Evolutionary conservation across 2,329 filamentous ascomycete species (phyloP).

Genomic region (Truncatella angustata): DNA sequence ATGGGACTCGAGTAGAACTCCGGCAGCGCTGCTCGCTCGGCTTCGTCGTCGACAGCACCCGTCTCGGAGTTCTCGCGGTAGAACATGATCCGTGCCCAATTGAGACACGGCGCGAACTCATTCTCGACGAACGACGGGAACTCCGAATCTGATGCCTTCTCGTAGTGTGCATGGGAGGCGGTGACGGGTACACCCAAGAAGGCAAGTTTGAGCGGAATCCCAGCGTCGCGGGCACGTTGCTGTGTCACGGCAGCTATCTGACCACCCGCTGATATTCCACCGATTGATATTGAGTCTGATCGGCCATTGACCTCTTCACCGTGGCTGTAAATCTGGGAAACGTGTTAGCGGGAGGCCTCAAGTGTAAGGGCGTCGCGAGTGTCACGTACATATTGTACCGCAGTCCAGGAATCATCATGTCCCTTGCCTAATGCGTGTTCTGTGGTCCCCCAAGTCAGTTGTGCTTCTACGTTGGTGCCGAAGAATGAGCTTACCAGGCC

Average conservation of each 20-base stretch:
- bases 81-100: slow-evolving; percentile 8
- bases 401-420: slow-evolving; percentile 6
- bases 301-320: not conserved
- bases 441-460: not conserved
- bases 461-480: not conserved
- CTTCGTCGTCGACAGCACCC: not conserved
- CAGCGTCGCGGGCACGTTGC: slow-evolving; percentile 1
- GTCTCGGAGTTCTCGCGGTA: not conserved
- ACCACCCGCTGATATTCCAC: slow-evolving; percentile 7
- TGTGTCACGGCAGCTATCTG: slow-evolving; percentile 7
- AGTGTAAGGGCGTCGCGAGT: not conserved
- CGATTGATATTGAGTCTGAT: slow-evolving; percentile 7
- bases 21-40: not conserved
- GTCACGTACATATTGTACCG: slow-evolving; percentile 2
- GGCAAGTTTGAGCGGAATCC: not conserved
- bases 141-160: slow-evolving; percentile 2
- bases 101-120: slow-evolving; percentile 7
- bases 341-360: not conserved
- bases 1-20: slow-evolving; percentile 1
- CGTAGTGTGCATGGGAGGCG: slow-evolving; percentile 4
- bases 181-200: slow-evolving; percentile 1
- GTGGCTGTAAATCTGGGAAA: not conserved
- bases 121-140: slow-evolving; percentile 8
- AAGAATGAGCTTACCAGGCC: not conserved
- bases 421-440: slow-evolving; percentile 5